Evolutionary conservation across 2,329 filamentous ascomycete species (phyloP).

Genomic region (Corinectria fuckeliana): DNA sequence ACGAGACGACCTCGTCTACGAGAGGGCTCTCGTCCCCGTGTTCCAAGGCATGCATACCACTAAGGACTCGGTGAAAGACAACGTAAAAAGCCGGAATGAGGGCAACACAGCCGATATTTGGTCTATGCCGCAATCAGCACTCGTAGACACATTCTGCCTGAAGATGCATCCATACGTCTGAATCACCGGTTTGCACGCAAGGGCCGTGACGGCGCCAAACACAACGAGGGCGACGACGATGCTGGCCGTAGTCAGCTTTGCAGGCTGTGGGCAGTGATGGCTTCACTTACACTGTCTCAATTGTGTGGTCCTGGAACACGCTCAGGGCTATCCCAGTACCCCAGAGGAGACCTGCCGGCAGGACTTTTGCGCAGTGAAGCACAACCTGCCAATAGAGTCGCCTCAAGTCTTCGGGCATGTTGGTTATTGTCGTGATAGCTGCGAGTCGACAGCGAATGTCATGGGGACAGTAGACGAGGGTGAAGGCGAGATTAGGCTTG

Average conservation of each 20-base stretch:
- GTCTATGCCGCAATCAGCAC: constrained; percentile 28
- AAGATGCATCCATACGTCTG: constrained; percentile 28
- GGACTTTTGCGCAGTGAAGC: constrained; percentile 7
- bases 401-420: constrained; percentile 1
- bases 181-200: constrained; percentile 21
- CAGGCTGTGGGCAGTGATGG: not conserved
- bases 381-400: not conserved
- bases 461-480: not conserved
- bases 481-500: not conserved
- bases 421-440: constrained; percentile 6
- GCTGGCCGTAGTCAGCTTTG: constrained; percentile 23
- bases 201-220: constrained; percentile 17
- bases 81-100: constrained; percentile 12
- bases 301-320: constrained; percentile 17
- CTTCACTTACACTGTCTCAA: constrained; percentile 27
- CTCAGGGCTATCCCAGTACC: constrained; percentile 25
- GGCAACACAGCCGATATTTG: constrained; percentile 22
- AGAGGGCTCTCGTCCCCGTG: constrained; percentile 5
- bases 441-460: not conserved
- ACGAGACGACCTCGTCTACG: constrained; percentile 13
- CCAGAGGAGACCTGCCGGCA: constrained; percentile 25
- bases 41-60: not conserved
- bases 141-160: not conserved
- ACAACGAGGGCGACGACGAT: constrained; percentile 19
- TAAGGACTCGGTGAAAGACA: constrained; percentile 8